Evolutionary conservation across 306 rosid species (phyloP), one percentile per base, ranked within the genome.

Genomic region (Fagus crenata): DNA sequence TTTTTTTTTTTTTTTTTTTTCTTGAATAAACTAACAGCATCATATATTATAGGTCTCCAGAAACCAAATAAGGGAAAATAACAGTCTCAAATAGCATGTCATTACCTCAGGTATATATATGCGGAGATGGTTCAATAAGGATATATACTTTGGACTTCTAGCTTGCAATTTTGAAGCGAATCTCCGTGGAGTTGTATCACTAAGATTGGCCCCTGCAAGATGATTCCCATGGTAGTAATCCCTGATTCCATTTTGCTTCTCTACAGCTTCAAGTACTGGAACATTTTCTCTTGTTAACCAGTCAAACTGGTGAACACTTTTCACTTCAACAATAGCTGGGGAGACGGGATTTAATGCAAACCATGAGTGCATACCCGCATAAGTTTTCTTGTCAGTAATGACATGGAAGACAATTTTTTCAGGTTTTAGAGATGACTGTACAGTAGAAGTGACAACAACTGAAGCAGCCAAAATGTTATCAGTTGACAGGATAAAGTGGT

Each of bases 301-400:
- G 73, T 93, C 98, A 82, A 96, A 96, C 77, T 96, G 99, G 89
- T 96, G 99, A 81, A 96, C 73, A 13, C 99, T 93, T 85, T 85
- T 96, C 84, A 96, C 97, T 86, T 96, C 99, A 81, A 96, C 92
- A 76, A 92, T 85, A 56, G 99, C 98, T 67, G 99, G 99, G 77
- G 89, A 81, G 73, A 77, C 82, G n/a, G 99, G 89, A 80, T 96
- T 96, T 73, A 96, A 80, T 12, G 99, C 98, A 89, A 96, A 96
- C 99, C 99, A 96, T 41, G 99, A 96, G 90, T 93, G 99, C 99
- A 96, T 96, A 72, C 97, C 98, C 17, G 97, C 95, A 18, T 92
- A 96, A 40, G 99, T 96, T 82, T 96, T 96, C 85, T 93, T 96
- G 85, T 96, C 99, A 1, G 99, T 96, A 77, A 96, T 92, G 86